Conservation (phyloP, 345 rosid species). For the Chamaenerion angustifolium region DNA sequence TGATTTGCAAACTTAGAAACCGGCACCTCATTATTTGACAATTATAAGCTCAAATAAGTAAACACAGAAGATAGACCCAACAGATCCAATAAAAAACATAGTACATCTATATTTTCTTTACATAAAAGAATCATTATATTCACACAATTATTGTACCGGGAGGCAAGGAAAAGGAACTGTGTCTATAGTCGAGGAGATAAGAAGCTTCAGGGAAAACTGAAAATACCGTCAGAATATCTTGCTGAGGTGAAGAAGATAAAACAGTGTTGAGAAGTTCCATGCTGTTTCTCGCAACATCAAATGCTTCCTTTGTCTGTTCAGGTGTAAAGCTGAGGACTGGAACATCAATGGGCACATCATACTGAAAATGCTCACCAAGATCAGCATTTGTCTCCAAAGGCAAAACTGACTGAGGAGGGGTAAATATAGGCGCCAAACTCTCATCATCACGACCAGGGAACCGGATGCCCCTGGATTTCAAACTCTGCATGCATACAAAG, state of each 20-base stretch:
- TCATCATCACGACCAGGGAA: slow-evolving; percentile 96
- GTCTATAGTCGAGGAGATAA: not conserved
- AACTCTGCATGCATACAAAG: slow-evolving; percentile 32
- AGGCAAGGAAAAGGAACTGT: not conserved
- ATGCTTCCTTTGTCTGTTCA: slow-evolving; percentile 86
- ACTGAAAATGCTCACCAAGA: slow-evolving; percentile 39
- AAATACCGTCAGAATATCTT: slow-evolving; percentile 62
- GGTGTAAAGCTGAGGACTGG: slow-evolving; percentile 49
- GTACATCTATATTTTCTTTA: no score
- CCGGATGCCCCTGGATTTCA: slow-evolving; percentile 79
- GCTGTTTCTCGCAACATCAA: slow-evolving; percentile 84
- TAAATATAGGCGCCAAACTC: slow-evolving; percentile 90
- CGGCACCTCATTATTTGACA: no score
- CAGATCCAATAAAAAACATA: no score
- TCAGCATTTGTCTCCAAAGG: slow-evolving; percentile 38
- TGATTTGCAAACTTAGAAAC: no score
- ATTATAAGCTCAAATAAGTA: no score
- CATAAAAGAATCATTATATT: no score
- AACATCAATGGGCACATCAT: slow-evolving; percentile 39
- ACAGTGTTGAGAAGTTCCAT: slow-evolving; percentile 76
- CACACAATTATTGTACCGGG: not conserved
- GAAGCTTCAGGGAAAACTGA: not conserved
- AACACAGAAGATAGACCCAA: no score
- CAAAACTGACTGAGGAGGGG: slow-evolving; percentile 69
- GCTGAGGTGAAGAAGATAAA: slow-evolving; percentile 69